Base-by-base conservation (phyloP, 768 basidiomycete species). In the Cystofilobasidium capitatum region DNA sequence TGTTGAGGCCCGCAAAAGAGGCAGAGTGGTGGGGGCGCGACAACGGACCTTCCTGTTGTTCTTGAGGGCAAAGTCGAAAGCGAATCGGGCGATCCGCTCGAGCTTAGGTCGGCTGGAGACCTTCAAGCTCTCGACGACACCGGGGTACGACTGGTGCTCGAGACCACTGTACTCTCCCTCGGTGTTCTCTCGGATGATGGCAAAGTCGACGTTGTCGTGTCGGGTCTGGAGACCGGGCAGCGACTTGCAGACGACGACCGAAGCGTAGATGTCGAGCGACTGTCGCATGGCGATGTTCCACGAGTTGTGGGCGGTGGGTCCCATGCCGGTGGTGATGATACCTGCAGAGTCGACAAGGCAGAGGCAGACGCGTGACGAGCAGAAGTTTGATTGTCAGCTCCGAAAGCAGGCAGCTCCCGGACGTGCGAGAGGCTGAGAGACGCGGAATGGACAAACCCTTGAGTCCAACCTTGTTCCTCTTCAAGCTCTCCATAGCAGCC, bases 241-340 rank as follows among this genome's bases (percentile, higher is more conserved):
- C 55, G 94, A 91, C 80, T 98, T 98, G 86, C 94, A 98, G 62
- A 98, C 83, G 62, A 97, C 92, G 73, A 98, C 89, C 13, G 94
- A 97, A 29, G 96, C 96, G 78, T 97, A 99, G 73, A 99, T 98
- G 78, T 99, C 96, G 71, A 99, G 88, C 76, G 94, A 89, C 77
- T 98, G 94, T 72, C 96, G 88, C 92, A 99, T 98, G 71, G 96
- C 96, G 68, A 99, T 96, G 77, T 99, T 99, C 96, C 96, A 99
- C 69, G 96, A 98, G 71, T 94, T 91, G 79, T 99, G 96, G 3
- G 91, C 93, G 24, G 86, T 86, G 78, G 89, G 88, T 62, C 94
- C 97, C 73, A 94, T 91, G 71, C 93, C 94, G 51, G 96, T 99
- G 82, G 93, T 97, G 71, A 99, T 88, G 74, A 98, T 99, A 73